Base-by-base conservation (phyloP, 768 basidiomycete species). In the Kwoniella sp. region DNA sequence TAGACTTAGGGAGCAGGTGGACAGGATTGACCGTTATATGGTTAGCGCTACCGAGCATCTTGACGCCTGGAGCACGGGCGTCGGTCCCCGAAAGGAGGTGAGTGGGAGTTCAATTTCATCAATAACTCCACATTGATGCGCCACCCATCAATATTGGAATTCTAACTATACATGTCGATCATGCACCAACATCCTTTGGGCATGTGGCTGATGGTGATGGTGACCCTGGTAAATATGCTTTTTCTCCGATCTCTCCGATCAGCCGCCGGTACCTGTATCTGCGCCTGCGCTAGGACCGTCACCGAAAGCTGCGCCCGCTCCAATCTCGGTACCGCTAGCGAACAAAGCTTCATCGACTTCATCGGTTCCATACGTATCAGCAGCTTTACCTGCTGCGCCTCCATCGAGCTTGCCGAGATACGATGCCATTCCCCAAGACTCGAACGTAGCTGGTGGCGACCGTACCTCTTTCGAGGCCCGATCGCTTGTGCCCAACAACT, bases 11-110 rank as follows among this genome's bases (percentile, higher is more conserved):
- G 60, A 60, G 17, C 65, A 67, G 30, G 65, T 67, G 13, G 60
- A 60, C 22, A 56, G 60, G 51, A 67, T 67, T 27, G 65, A 67
- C 46, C 29, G 50, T 25, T 67, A 52, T 21, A 67, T 67, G 62
- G 37, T 64, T 15, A 64, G 46, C 46, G 62, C 62, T 10, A 62
- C 60, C 2, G 60, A 62, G 36, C 53, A n/a, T 19, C n/a, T 44
- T 6, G 26, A 25, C 26, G 51, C 51, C 19, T 33, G 54, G 30
- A 33, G 54, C 27, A 54, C 26, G 21, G 36, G 54, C 22, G 37
- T 22, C 29, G 52, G 52, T 29, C 27, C 27, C 4, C 48, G 48
- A 6, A 54, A 27, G 27, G 52, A 29, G 7, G 22, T n/a, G n/a
- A 22, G 29, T 25, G 4, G 40, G 17, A n/a, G n/a, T n/a, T n/a